Base-by-base conservation (phyloP, 2,329 filamentous ascomycete genomes). In the Scedosporium minutisporum region DNA sequence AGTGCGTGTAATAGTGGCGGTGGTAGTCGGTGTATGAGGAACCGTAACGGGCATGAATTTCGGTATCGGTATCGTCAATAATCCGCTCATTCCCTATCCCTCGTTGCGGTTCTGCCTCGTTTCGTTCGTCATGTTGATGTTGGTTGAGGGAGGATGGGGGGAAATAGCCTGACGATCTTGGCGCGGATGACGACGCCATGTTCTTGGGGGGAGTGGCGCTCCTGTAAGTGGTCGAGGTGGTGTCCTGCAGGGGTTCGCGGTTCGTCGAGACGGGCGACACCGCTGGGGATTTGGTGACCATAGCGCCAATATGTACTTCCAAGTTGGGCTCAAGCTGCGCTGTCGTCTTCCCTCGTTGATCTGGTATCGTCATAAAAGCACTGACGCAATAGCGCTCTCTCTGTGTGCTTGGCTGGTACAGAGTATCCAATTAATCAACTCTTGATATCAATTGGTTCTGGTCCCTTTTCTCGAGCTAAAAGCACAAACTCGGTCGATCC, bases 111-210 rank as follows among this genome's bases (percentile, higher is more conserved):
- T 55, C 51, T 23, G 23, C 7, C 2, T 55, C 12, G 21, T 55
- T 55, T n/a, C 12, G 51, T 18, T 55, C 12, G 21, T 55, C 23
- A 18, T 55, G 23, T 48, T 48, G 44, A n/a, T 48, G 44, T 48
- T n/a, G 44, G 51, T 27, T 27, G 51, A 55, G 51, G 51, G 51
- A 38, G 33, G 6, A 14, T n/a, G 18, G 51, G 46, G 60, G 27
- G 33, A 62, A 62, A 53, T 62, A 62, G 29, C 48, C 48, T 12
- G 60, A 41, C 16, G 60, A 62, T 41, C 57, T 58, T 58, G 57
- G 57, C 38, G 14, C 27, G 29, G 57, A 55, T 23, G 51, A 55
- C 23, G 23, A 55, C 51, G 33, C 33, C 33, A 55, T 55, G 23
- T 29, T 55, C 23, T 55, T 55, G 12, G 51, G 51, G 12, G 51